Evolutionary conservation across 192 early-diverging fungal genomes (phyloP), one percentile per base, ranked within the genome.

Genomic region (Umbelopsis vinacea): DNA sequence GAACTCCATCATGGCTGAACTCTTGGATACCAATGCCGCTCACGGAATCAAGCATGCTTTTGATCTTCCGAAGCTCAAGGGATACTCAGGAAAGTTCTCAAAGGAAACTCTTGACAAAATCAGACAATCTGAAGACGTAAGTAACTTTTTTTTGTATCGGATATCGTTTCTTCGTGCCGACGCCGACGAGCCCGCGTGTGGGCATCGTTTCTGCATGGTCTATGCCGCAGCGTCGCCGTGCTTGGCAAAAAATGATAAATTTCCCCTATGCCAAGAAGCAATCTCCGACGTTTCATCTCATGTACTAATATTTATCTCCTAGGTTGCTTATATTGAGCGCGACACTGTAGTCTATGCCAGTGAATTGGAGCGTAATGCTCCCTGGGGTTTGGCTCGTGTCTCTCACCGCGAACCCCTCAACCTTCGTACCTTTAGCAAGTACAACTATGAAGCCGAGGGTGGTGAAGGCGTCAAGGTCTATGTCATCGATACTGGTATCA

Each of bases 401-500:
- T 92, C 93, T 24, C 92, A 93, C 76, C 92, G 90, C 72, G 73
- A 89, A 68, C 72, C 71, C n/a, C 82, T 90, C 70, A 77, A 83
- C 57, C 78, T 86, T 70, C 77, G 84, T 71, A 83, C 81, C 68
- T 90, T 83, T 70, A 86, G 88, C 74, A 88, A 89, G 79, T 98
- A 96, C 70, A 67, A 74, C 4, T 93, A 95, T 81, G 81, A 91
- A 71, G 78, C 85, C 8, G 72, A 85, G 19, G 93, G 82, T 71
- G 96, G 96, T 52, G 83, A 90, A 8, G 92, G 91, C 70, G 90
- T 98, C 71, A 92, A 90, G n/a, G 94, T 92, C 33, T 98, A 95
- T 83, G 93, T 98, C 26, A 92, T 98, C 52, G 97, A 98, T 85
- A 98, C 97, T 4, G 97, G 97, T 67, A 87, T 97, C 68, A 87